Base-by-base conservation (phyloP, 345 rosid species). In the Excoecaria agallocha region DNA sequence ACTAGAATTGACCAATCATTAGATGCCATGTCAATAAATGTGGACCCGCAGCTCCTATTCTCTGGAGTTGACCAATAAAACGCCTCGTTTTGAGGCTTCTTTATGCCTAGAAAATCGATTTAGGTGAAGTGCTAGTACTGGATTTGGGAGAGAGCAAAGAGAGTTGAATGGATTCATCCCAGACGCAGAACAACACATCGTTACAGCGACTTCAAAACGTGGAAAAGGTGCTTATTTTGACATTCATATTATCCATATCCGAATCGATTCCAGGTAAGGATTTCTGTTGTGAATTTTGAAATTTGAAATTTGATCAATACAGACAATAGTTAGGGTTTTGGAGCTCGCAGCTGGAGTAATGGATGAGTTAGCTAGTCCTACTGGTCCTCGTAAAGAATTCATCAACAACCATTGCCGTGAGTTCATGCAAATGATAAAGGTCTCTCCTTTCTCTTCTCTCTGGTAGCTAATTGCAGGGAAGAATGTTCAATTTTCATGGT, bases 361-460 rank as follows among this genome's bases (percentile, higher is more conserved):
- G 98, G 97, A 92, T 61, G 95, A 92, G 70, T 82, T 94, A 2
- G 83, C 97, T 11, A 89, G 74, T 71, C 87, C 98, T 3, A 77
- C 85, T 2, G 98, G 97, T 11, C 97, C 98, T 20, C 87, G 87
- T 71, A 92, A 88, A 77, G 98, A 94, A 67, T 77, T 82, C 41
- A 82, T 94, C 86, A 87, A 84, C 83, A 88, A 84, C 77, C 90
- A 90, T 74, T 94, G 97, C 85, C 85, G 90, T 24, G 98, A 94
- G 62, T 92, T 94, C 79, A 94, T 92, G 98, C 94, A 94, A 78
- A 86, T 85, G 72, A 94, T 94, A 74, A 92, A 94, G 94, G 94
- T 91, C 72, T 25, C 50, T 4, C 57, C 24, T 52, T 13, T 39
- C 15, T n/a, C n/a, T n/a, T n/a, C n/a, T 38, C 12, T 52, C 9